Base-by-base conservation (phyloP, 2,329 filamentous ascomycete genomes). In the Aspergillus chevalieri region DNA sequence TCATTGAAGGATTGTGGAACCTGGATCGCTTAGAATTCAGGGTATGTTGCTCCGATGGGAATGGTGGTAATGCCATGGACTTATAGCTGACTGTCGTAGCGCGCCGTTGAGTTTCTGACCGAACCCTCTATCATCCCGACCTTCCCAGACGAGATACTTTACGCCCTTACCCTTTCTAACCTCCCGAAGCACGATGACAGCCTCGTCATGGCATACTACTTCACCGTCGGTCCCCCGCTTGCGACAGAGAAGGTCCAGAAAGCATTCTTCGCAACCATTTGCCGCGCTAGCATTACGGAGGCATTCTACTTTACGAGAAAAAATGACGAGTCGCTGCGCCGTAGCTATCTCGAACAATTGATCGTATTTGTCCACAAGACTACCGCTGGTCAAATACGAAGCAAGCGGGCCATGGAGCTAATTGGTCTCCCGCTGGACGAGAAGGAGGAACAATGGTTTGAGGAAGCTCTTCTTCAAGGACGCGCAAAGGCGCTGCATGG, bases 1-100 rank as follows among this genome's bases (percentile, higher is more conserved):
- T 91, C 59, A 89, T 93, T 71, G 83, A 86, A 58, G 89, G 89
- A 0, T 72, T 94, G 8, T 94, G 89, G 87, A 77, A 86, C 59
- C 75, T 95, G 65, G 89, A 95, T 63, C 79, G 81, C 41, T 74
- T 83, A 42, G 77, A 89, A 49, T 90, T 88, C 61, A 73, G 78
- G 56, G 83, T 86, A 62, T 6, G 69, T 52, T 34, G 26, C 26
- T 30, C 26, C 10, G 26, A 5, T 30, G 26, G 26, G 10, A 30
- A 10, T 4, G 9, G 22, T 39, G 14, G 10, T 22, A 6, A 19
- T 19, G n/a, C 4, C 21, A 14, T 21, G 6, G 14, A n/a, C 26
- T 30, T 10, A 12, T 8, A 12, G 12, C 34, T 17, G 5, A 46
- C 44, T 5, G 9, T 30, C 26, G 10, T 30, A 86, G 79, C 70